These are phyloP conservation scores for Aspergillus ustus DNA, from an alignment of 2,329 filamentous ascomycete genomes.

Conservation along the genomic window DNA sequence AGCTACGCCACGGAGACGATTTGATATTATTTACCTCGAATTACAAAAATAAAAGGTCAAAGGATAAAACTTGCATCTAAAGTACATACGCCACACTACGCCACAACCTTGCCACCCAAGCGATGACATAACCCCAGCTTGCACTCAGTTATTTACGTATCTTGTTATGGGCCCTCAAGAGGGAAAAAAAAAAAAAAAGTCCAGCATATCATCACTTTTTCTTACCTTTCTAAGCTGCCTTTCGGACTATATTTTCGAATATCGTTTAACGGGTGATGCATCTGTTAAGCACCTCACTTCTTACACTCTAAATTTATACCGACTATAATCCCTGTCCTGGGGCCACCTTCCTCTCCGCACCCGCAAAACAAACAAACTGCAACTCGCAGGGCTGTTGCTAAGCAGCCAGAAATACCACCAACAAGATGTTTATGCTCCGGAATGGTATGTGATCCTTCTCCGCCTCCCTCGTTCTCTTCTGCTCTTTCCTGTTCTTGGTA, in stretches of 20 bases:
- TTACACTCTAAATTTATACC: not conserved
- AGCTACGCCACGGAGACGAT: not conserved
- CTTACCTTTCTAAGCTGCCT: not conserved
- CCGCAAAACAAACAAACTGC: conserved; percentile 22
- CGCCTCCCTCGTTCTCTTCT: conserved; percentile 15
- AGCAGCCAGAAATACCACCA: conserved; percentile 34
- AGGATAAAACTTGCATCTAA: no score
- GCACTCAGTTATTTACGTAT: conserved; percentile 14
- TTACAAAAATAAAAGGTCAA: no score
- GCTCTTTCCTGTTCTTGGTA: not conserved
- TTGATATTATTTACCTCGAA: not conserved
- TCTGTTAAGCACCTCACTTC: not conserved
- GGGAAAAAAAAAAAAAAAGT: conserved; percentile 15
- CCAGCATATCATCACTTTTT: conserved; percentile 12
- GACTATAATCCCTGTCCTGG: conserved; percentile 14
- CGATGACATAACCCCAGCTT: conserved; percentile 25
- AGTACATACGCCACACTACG: conserved; percentile 7
- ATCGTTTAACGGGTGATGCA: not conserved
- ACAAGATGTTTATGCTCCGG: conserved; percentile 64
- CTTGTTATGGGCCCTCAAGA: conserved; percentile 20
- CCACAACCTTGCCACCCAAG: conserved; percentile 30
- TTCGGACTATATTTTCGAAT: not conserved
- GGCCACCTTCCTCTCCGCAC: conserved; percentile 11
- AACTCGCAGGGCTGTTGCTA: conserved; percentile 22
- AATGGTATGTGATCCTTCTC: conserved; percentile 52